Evolutionary conservation across 257 asterid species (phyloP).

Genomic region (Nicotiana paniculata): DNA sequence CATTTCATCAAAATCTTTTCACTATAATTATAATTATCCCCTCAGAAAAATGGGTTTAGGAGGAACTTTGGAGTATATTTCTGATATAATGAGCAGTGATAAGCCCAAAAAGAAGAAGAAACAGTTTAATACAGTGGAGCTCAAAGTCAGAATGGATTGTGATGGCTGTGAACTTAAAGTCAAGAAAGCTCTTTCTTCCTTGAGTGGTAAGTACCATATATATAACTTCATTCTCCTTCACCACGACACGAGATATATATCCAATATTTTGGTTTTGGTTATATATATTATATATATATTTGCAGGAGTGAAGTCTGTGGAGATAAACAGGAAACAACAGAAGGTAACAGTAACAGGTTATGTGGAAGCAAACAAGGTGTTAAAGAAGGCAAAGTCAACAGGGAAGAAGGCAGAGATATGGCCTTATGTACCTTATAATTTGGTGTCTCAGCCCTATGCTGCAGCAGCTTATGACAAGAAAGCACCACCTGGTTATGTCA

Average conservation of each 20-base stretch:
- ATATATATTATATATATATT: too few relatives aligned
- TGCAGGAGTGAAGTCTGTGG: slow-evolving; percentile 76
- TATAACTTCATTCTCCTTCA: background rate
- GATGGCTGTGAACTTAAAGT: slow-evolving; percentile 91
- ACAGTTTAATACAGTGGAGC: slow-evolving; percentile 61
- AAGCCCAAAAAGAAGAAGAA: slow-evolving; percentile 59
- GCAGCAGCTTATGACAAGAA: slow-evolving; percentile 70
- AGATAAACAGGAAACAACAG: slow-evolving; percentile 72
- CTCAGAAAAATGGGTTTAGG: slow-evolving; percentile 50
- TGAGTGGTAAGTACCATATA: slow-evolving; percentile 38
- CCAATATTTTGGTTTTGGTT: background rate
- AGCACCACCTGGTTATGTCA: slow-evolving; percentile 82
- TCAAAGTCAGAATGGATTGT: slow-evolving; percentile 91
- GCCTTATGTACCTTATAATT: slow-evolving; percentile 82
- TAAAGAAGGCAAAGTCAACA: slow-evolving; percentile 72
- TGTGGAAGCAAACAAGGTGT: slow-evolving; percentile 59
- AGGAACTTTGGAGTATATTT: slow-evolving; percentile 68
- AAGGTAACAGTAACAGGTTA: slow-evolving; percentile 78
- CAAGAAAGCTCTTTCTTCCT: slow-evolving; percentile 66
- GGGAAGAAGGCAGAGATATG: slow-evolving; percentile 86
- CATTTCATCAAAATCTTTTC: background rate
- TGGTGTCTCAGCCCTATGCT: slow-evolving; percentile 87
- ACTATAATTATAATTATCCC: background rate
- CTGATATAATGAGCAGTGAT: slow-evolving; percentile 54
- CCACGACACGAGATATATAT: too few relatives aligned